Base-by-base conservation (phyloP, 2,329 filamentous ascomycete genomes). In the Zymoseptoria ardabiliae region DNA sequence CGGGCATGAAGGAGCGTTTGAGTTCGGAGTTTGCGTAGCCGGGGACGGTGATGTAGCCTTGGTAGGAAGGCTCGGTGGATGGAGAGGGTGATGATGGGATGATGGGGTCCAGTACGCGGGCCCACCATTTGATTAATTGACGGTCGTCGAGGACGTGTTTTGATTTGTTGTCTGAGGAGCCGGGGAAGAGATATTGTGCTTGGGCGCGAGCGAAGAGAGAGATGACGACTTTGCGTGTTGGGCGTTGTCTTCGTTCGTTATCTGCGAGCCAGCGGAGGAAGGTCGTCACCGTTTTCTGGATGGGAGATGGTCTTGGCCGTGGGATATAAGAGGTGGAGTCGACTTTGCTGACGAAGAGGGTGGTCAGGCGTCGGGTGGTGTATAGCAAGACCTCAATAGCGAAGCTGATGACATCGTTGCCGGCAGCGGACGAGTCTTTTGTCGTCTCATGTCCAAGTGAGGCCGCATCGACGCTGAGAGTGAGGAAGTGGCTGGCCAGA, bases 51-150 rank as follows among this genome's bases (percentile, higher is more conserved):
- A 97, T 77, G 73, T 96, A 96, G 2, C 87, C 93, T 61, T 86
- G 86, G 23, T 65, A 58, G 13, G 55, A 54, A 50, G 68, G 8
- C 66, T 70, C 52, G 6, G 50, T 49, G 22, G 30, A 10, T 30
- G 51, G 4, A 19, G n/a, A 3, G 2, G 17, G 11, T 30, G 10
- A 4, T 1, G 22, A 23, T 4, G 79, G 77, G 10, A 96, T 74
- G 3, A 97, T 78, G 0, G 89, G 88, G 69, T 97, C 88, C 11
- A 97, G 76, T 10, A 93, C 89, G 17, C 85, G 87, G 70, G 91
- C 96, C 94, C 94, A 99, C 94, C 94, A 99, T 69, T 87, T 90
- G 20, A 99, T 90, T 55, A 99, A 78, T 0, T 89, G 90, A 30
- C 91, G 82, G 69, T 99, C 94, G 68, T 96, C 91, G 8, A 97